phyloP scores from a whole-genome alignment of 2,329 filamentous ascomycete genomes.

The Colletotrichum falcatum region DNA sequence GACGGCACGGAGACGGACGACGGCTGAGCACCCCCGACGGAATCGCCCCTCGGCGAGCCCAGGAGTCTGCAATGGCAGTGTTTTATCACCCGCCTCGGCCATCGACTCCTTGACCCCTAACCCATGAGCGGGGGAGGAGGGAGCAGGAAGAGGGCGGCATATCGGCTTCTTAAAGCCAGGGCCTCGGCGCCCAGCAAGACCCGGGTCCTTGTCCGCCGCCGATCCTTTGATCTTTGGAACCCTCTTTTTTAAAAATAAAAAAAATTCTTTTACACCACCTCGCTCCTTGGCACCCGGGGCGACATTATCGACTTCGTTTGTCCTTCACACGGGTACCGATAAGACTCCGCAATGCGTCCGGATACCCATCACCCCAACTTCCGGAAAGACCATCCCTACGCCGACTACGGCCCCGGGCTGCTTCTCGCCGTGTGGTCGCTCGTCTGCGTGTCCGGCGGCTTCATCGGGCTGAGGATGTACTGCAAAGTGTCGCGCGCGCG shows the following conservation, averaged over 20 bases:
- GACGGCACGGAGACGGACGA: background rate
- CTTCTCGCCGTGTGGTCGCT: slow-evolving; percentile 36
- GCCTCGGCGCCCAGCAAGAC: slow-evolving; percentile 14
- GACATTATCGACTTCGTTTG: background rate
- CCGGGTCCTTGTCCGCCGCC: slow-evolving; percentile 1
- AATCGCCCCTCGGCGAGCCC: slow-evolving; percentile 22
- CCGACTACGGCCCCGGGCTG: slow-evolving; percentile 35
- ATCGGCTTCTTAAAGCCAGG: slow-evolving; percentile 29
- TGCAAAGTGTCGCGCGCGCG: slow-evolving; percentile 41
- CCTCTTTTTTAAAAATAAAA: no score
- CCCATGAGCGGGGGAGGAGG: background rate
- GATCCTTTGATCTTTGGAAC: slow-evolving; percentile 30
- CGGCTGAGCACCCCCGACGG: slow-evolving; percentile 3
- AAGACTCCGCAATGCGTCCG: background rate
- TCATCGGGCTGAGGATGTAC: slow-evolving; percentile 42
- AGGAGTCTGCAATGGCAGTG: background rate
- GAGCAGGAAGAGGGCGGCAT: background rate
- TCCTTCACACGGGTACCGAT: background rate
- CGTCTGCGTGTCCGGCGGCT: slow-evolving; percentile 26
- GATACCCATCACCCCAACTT: background rate
- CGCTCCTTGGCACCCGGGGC: slow-evolving; percentile 8
- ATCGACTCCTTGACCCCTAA: slow-evolving; percentile 7
- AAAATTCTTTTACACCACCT: slow-evolving; percentile 19
- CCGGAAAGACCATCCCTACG: slow-evolving; percentile 37
- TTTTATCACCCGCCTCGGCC: slow-evolving; percentile 10